Evolutionary conservation across 208 protist genomes (phyloP).

Genomic region (Trypanosoma grayi): DNA sequence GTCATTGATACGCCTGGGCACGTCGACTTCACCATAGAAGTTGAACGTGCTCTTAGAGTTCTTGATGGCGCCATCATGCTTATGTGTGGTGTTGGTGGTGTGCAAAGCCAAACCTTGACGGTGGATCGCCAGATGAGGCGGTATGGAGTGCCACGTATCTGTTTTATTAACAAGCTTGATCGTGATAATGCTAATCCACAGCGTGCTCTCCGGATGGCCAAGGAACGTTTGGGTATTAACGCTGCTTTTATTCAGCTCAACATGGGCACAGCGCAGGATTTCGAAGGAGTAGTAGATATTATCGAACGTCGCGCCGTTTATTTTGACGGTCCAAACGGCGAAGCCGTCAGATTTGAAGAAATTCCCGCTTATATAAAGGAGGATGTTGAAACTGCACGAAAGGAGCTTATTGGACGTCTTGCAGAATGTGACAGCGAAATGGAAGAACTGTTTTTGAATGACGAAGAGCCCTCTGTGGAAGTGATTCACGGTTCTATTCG

Average conservation of each 20-base stretch:
- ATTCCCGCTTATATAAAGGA: conserved; percentile 86
- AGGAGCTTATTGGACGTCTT: conserved; percentile 91
- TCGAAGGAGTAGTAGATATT: conserved; percentile 97
- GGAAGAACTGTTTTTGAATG: conserved; percentile 93
- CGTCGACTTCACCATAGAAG: conserved; percentile 99
- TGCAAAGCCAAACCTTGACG: conserved; percentile 98
- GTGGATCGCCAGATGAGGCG: conserved; percentile 99
- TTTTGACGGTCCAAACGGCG: conserved; percentile 94
- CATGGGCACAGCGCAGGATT: conserved; percentile 94
- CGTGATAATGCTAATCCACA: conserved; percentile 91
- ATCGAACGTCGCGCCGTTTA: conserved; percentile 88
- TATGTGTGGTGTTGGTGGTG: conserved; percentile 94
- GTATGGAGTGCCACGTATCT: conserved; percentile 97
- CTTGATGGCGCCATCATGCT: conserved; percentile 98
- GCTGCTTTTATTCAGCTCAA: conserved; percentile 96
- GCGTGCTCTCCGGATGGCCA: conserved; percentile 76
- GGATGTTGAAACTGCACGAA: conserved; percentile 65
- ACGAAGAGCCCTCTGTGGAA: conserved; percentile 86
- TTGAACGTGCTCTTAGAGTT: conserved; percentile 97
- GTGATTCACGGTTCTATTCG: conserved; percentile 93
- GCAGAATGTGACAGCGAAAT: conserved; percentile 96
- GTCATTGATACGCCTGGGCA: conserved; percentile 99
- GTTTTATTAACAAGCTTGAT: conserved; percentile 99
- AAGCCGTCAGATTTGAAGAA: conserved; percentile 72
- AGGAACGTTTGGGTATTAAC: conserved; percentile 95